phyloP scores from a whole-genome alignment of 306 rosid genomes.

The Astragalus membranaceus region DNA sequence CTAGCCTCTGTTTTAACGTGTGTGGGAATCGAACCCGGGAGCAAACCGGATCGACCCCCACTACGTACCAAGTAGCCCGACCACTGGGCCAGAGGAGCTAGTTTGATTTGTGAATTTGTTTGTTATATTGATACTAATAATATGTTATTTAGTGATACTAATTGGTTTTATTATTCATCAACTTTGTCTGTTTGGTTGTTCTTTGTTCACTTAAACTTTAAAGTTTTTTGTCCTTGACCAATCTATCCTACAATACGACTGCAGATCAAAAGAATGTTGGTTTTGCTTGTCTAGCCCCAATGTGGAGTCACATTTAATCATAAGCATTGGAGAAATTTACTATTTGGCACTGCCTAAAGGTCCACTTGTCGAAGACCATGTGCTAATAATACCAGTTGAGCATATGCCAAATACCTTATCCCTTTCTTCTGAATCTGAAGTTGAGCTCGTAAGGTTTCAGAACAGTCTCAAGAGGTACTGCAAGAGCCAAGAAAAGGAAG shows the following conservation, averaged over 20 bases:
- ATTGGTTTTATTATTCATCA: not conserved
- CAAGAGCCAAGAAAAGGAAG: conserved; percentile 67
- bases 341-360: conserved; percentile 96
- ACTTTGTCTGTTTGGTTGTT: not conserved
- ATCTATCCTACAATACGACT: conserved; percentile 28
- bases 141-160: not conserved
- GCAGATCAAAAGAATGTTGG: conserved; percentile 95
- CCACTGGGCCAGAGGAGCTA: no score
- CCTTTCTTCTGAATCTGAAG: conserved; percentile 50
- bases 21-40: no score
- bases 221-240: conserved; percentile 16
- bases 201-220: not conserved
- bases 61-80: no score
- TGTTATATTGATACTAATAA: not conserved
- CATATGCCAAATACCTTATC: conserved; percentile 70
- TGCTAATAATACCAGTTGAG: conserved; percentile 70
- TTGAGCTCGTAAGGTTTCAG: conserved; percentile 58
- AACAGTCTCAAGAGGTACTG: conserved; percentile 54
- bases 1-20: no score
- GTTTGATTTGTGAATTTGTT: conserved; percentile 7
- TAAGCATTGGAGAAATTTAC: conserved; percentile 73
- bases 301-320: conserved; percentile 74
- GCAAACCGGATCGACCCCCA: no score
- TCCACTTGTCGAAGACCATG: conserved; percentile 83
- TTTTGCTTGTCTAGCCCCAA: conserved; percentile 93